phyloP scores from a whole-genome alignment of 2,329 filamentous ascomycete species.

The Zymoseptoria passerinii region DNA sequence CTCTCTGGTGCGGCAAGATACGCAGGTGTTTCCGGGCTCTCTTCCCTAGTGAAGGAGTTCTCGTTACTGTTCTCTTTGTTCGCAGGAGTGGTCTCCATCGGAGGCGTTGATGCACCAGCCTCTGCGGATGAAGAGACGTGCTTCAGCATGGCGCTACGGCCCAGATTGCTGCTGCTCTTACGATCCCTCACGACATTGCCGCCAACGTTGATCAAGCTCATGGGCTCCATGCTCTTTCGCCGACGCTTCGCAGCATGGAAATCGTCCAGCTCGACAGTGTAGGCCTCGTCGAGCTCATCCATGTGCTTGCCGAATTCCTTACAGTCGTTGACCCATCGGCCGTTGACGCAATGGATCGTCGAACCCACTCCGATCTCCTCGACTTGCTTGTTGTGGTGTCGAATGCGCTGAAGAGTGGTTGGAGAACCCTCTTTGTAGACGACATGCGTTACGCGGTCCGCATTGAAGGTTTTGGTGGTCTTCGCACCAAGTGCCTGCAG shows the following conservation, averaged over 20 bases:
- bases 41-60: slow-evolving; percentile 7
- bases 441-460: slow-evolving; percentile 30
- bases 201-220: slow-evolving; percentile 23
- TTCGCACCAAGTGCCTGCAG: slow-evolving; percentile 30
- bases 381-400: slow-evolving; percentile 27
- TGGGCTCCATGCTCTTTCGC: slow-evolving; percentile 32
- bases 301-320: slow-evolving; percentile 25
- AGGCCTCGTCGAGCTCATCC: slow-evolving; percentile 26
- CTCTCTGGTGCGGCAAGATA: slow-evolving; percentile 23
- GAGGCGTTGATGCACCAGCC: not conserved
- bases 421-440: slow-evolving; percentile 33
- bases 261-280: slow-evolving; percentile 28
- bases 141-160: slow-evolving; percentile 21
- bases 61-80: slow-evolving; percentile 23
- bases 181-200: slow-evolving; percentile 28
- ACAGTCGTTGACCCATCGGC: slow-evolving; percentile 31
- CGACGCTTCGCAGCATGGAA: slow-evolving; percentile 25
- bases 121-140: slow-evolving; percentile 14
- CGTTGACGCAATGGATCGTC: slow-evolving; percentile 30
- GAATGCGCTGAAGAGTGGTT: slow-evolving; percentile 27
- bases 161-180: slow-evolving; percentile 24
- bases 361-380: slow-evolving; percentile 16
- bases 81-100: slow-evolving; percentile 5
- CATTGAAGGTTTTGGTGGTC: slow-evolving; percentile 29
- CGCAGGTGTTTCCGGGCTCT: slow-evolving; percentile 26